Evolutionary conservation across 345 rosid genomes (phyloP).

Genomic region (Pistacia atlantica): DNA sequence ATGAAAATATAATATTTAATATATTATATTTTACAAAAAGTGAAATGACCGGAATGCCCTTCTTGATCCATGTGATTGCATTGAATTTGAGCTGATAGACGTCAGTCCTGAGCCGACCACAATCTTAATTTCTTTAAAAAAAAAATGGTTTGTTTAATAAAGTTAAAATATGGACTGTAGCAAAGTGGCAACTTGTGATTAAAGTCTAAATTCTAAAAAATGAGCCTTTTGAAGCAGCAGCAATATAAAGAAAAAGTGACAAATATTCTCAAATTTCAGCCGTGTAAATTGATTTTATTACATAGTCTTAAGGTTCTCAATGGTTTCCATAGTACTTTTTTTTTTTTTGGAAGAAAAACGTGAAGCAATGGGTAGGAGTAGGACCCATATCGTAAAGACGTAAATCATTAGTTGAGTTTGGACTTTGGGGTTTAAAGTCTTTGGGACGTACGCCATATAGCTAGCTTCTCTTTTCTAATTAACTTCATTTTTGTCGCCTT

Average conservation of each 20-base stretch:
- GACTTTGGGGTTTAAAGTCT: neutral
- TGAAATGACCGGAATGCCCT: neutral
- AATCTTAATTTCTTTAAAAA: neutral
- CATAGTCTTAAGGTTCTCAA: neutral
- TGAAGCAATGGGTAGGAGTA: neutral
- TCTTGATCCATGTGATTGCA: neutral
- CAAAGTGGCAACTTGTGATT: neutral
- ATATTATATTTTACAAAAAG: neutral
- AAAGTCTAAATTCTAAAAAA: neutral
- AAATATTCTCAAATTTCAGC: neutral
- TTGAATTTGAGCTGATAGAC: neutral
- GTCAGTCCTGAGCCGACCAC: neutral
- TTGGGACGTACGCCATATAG: neutral
- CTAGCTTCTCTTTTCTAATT: neutral
- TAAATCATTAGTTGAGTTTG: slow-evolving; percentile 8
- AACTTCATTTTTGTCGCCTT: neutral
- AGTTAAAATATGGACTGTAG: neutral
- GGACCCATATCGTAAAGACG: slow-evolving; percentile 5
- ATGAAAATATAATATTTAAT: neutral
- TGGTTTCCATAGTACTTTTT: neutral
- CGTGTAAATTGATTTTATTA: neutral
- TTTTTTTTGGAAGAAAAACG: neutral
- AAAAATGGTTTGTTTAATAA: neutral
- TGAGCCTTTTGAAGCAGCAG: neutral
- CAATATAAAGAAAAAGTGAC: neutral